phyloP scores from a whole-genome alignment of 2,329 filamentous ascomycete species.

The Truncatella angustata region DNA sequence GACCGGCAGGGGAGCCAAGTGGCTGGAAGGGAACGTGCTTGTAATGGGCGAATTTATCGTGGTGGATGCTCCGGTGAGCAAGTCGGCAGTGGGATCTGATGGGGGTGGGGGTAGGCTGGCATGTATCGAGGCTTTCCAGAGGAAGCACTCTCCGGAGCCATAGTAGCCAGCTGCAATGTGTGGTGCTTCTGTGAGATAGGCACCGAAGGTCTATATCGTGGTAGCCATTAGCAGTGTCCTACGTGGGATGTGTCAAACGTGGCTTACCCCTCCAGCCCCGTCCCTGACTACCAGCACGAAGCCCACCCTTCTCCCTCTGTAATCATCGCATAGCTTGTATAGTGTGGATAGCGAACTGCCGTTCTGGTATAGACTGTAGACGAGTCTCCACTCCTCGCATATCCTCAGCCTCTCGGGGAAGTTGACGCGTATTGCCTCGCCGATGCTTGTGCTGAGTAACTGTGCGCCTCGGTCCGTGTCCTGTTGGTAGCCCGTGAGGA shows the following conservation, averaged over 20 bases:
- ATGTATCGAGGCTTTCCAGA: conserved; percentile 75
- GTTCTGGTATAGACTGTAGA: conserved; percentile 89
- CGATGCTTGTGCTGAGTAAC: conserved; percentile 70
- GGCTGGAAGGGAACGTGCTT: conserved; percentile 17
- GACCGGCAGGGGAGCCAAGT: conserved; percentile 30
- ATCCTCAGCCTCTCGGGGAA: conserved; percentile 85
- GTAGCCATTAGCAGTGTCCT: not conserved
- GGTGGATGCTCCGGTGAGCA: conserved; percentile 38
- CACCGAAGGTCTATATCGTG: conserved; percentile 71
- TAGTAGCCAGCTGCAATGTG: conserved; percentile 83
- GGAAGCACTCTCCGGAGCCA: conserved; percentile 93
- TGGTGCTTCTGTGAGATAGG: conserved; percentile 88
- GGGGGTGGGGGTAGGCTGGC: conserved; percentile 69
- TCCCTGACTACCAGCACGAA: conserved; percentile 90
- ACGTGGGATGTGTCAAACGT: conserved; percentile 1
- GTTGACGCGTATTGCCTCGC: conserved; percentile 90
- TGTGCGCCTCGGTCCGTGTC: conserved; percentile 59
- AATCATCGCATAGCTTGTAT: conserved; percentile 74
- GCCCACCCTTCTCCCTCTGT: conserved; percentile 69
- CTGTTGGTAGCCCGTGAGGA: conserved; percentile 63
- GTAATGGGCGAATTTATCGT: conserved; percentile 32
- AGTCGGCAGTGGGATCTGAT: conserved; percentile 48
- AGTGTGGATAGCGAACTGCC: conserved; percentile 84
- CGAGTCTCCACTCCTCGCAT: conserved; percentile 79
- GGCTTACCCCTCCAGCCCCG: conserved; percentile 66